Conservation (phyloP, 495 filamentous ascomycete genomes). For the Tuber magnatum region DNA sequence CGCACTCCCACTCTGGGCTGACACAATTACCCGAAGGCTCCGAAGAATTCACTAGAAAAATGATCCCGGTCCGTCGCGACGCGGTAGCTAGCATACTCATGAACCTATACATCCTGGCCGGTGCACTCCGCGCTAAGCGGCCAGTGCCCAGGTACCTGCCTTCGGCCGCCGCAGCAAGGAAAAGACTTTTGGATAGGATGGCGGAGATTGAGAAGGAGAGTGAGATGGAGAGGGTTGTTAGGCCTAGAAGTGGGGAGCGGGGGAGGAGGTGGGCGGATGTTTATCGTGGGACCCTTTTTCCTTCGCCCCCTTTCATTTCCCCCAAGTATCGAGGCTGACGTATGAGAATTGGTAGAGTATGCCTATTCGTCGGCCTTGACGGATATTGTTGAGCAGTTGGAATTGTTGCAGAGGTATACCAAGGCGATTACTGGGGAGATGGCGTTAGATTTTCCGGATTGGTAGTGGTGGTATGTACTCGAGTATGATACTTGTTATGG, state of each 20-base stretch:
- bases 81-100: slow-evolving; percentile 53
- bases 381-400: slow-evolving; percentile 51
- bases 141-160: slow-evolving; percentile 53
- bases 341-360: slow-evolving; percentile 37
- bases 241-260: slow-evolving; percentile 30
- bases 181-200: slow-evolving; percentile 50
- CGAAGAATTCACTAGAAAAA: slow-evolving; percentile 43
- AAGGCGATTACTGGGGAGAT: slow-evolving; percentile 52
- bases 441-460: slow-evolving; percentile 43
- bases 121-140: slow-evolving; percentile 47
- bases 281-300: slow-evolving; percentile 38
- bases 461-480: slow-evolving; percentile 12
- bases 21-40: slow-evolving; percentile 38
- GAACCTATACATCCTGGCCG: slow-evolving; percentile 54
- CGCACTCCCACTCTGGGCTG: not conserved
- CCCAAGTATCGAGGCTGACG: slow-evolving; percentile 3
- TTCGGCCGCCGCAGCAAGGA: slow-evolving; percentile 49
- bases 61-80: slow-evolving; percentile 50
- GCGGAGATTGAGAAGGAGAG: slow-evolving; percentile 45
- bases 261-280: slow-evolving; percentile 47
- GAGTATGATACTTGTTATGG: too few relatives aligned
- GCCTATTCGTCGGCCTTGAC: slow-evolving; percentile 51
- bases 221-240: slow-evolving; percentile 30
- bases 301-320: not conserved
- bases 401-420: slow-evolving; percentile 49